These are phyloP conservation scores for Ceratobasidium theobromae DNA, from an alignment of 1,284 basidiomycete genomes.

Conservation along the genomic window DNA sequence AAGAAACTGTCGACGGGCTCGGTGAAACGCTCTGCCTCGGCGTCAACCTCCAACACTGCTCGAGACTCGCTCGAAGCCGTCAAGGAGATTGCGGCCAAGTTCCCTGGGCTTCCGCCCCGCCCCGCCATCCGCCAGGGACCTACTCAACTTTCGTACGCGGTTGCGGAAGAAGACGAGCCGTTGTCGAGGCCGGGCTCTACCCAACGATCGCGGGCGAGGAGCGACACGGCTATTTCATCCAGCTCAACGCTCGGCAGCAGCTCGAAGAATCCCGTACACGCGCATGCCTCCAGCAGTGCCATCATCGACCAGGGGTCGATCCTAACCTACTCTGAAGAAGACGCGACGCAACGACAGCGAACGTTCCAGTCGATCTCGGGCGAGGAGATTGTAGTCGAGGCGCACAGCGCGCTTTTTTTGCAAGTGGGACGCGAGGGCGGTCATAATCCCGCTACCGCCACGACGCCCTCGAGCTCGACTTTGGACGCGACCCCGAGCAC, in stretches of 20 bases:
- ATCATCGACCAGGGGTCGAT: background rate
- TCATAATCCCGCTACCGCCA: too few species aligned
- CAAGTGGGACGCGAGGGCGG: background rate
- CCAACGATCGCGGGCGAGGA: background rate
- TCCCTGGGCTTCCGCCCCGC: conserved; percentile 8
- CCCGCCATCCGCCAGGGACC: background rate
- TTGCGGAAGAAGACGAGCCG: conserved; percentile 21
- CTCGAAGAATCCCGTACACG: conserved; percentile 8
- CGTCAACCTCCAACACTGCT: background rate
- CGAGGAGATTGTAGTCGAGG: conserved; percentile 13
- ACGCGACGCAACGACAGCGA: background rate
- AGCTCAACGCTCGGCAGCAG: background rate
- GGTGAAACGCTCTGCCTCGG: conserved; percentile 2
- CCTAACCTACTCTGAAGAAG: too few species aligned
- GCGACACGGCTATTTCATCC: conserved; percentile 8
- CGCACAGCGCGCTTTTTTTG: conserved; percentile 18
- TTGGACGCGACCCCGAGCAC: background rate
- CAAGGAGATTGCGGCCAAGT: background rate
- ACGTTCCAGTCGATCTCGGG: conserved; percentile 6
- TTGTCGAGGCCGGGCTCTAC: background rate
- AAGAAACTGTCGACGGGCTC: background rate
- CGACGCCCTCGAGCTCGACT: too few species aligned
- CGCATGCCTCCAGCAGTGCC: conserved; percentile 12
- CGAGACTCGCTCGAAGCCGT: conserved; percentile 13
- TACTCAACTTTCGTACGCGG: conserved; percentile 21